Conservation (phyloP, 2,329 filamentous ascomycete genomes). For the Aspergillus felis region DNA sequence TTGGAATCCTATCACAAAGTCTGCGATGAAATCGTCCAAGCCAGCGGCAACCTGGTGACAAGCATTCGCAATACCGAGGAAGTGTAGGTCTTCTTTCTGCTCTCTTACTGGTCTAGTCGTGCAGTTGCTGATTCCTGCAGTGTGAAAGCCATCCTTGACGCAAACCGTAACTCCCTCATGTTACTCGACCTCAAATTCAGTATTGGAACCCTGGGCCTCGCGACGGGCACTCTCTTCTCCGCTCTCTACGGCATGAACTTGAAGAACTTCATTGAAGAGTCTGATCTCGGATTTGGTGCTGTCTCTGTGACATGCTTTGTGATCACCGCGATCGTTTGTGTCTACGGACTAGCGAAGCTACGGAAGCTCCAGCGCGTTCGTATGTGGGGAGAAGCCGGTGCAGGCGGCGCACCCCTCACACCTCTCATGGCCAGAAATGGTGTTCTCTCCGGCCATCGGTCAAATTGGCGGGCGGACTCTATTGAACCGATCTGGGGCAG, state of each 20-base stretch:
- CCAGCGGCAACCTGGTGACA: constrained; percentile 85
- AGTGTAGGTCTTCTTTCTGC: constrained; percentile 60
- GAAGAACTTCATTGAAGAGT: constrained; percentile 97
- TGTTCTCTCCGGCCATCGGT: constrained; percentile 21
- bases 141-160: constrained; percentile 93
- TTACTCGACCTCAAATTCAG: constrained; percentile 93
- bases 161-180: constrained; percentile 98
- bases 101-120: neutral
- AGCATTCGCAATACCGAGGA: constrained; percentile 98
- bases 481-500: constrained; percentile 40
- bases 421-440: constrained; percentile 24
- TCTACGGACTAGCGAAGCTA: constrained; percentile 78
- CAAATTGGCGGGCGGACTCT: constrained; percentile 43
- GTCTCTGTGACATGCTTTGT: constrained; percentile 68
- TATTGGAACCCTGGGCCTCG: constrained; percentile 90
- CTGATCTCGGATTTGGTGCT: constrained; percentile 74
- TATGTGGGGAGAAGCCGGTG: constrained; percentile 67
- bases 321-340: constrained; percentile 73
- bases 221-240: constrained; percentile 89
- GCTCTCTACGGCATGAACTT: constrained; percentile 99
- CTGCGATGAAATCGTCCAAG: constrained; percentile 95
- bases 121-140: constrained; percentile 44
- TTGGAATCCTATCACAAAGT: constrained; percentile 97
- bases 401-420: constrained; percentile 27
- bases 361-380: constrained; percentile 81